phyloP scores from a whole-genome alignment of 305 asterid genomes.

The Plantago lanceolata region DNA sequence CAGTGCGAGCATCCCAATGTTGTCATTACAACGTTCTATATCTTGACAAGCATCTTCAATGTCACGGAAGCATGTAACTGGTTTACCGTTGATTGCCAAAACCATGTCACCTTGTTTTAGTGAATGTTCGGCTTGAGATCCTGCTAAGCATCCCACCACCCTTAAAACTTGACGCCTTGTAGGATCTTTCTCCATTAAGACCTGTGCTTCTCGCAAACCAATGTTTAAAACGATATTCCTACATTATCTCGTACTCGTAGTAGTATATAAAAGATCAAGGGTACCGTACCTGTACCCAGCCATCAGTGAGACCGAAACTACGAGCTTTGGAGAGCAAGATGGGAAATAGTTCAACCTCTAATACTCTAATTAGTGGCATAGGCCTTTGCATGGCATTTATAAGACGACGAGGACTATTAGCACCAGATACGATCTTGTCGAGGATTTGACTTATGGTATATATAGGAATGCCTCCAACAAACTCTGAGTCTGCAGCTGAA shows the following conservation, averaged over 20 bases:
- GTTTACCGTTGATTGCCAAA: slow-evolving; percentile 79
- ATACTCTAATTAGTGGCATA: slow-evolving; percentile 74
- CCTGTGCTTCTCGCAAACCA: slow-evolving; percentile 38
- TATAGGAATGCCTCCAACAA: slow-evolving; percentile 89
- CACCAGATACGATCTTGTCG: slow-evolving; percentile 55
- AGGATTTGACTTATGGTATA: slow-evolving; percentile 71
- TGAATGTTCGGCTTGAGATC: slow-evolving; percentile 71
- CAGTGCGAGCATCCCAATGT: slow-evolving; percentile 53
- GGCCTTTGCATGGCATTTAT: slow-evolving; percentile 73
- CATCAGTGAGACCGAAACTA: slow-evolving; percentile 87
- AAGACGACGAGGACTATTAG: slow-evolving; percentile 55
- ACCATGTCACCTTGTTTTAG: slow-evolving; percentile 68
- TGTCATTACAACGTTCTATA: slow-evolving; percentile 48
- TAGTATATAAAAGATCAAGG: slow-evolving; percentile 11
- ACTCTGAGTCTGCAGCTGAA: slow-evolving; percentile 88
- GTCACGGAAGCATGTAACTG: slow-evolving; percentile 85
- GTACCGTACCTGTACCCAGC: slow-evolving; percentile 78
- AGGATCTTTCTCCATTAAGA: slow-evolving; percentile 82
- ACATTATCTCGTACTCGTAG: too few species aligned
- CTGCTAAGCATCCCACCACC: slow-evolving; percentile 92
- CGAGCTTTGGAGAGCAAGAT: slow-evolving; percentile 98
- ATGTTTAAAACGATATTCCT: not conserved
- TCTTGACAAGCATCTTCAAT: slow-evolving; percentile 85
- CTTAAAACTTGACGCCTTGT: slow-evolving; percentile 86
- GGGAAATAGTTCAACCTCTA: slow-evolving; percentile 94